These are phyloP conservation scores for Musa troglodytarum DNA, from an alignment of 176 grass and related monocot genomes.

Conservation along the genomic window DNA sequence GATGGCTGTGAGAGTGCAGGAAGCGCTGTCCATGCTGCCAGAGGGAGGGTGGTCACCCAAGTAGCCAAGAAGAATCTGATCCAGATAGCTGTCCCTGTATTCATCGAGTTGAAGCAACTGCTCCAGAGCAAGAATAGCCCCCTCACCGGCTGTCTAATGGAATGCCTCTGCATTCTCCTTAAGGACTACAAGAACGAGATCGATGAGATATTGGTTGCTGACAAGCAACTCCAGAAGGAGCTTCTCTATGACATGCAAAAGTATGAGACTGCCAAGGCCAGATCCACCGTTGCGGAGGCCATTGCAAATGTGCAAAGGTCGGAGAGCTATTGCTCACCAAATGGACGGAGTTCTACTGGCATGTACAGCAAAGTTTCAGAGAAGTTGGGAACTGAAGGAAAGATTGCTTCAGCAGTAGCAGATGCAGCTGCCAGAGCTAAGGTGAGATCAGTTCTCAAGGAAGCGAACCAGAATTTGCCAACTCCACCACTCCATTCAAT, in stretches of 20 bases:
- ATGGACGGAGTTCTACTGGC: not conserved
- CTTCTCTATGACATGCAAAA: slow-evolving; percentile 91
- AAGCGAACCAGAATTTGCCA: slow-evolving; percentile 43
- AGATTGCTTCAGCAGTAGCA: slow-evolving; percentile 3
- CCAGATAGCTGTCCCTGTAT: slow-evolving; percentile 81
- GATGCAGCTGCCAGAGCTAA: slow-evolving; percentile 37
- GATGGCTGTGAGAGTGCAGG: slow-evolving; percentile 36
- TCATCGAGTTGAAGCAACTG: slow-evolving; percentile 86
- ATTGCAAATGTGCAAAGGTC: slow-evolving; percentile 27
- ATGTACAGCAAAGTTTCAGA: not conserved
- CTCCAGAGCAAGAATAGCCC: slow-evolving; percentile 80
- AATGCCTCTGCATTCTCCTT: slow-evolving; percentile 60
- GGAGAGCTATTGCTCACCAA: not conserved
- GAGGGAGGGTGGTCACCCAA: slow-evolving; percentile 77
- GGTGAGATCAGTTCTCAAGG: slow-evolving; percentile 55
- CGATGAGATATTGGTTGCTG: slow-evolving; percentile 81
- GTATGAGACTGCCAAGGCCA: slow-evolving; percentile 48
- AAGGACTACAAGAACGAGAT: slow-evolving; percentile 97
- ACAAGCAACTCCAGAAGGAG: slow-evolving; percentile 89
- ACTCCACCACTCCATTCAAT: slow-evolving; percentile 45
- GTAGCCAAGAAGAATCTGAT: slow-evolving; percentile 94
- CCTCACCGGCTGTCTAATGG: slow-evolving; percentile 79
- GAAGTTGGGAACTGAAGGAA: slow-evolving; percentile 7
- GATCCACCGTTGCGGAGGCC: slow-evolving; percentile 16
- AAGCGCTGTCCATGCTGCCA: slow-evolving; percentile 36